phyloP scores from a whole-genome alignment of 1,139 yeast genomes.

The Geotrichum klebahnii region DNA sequence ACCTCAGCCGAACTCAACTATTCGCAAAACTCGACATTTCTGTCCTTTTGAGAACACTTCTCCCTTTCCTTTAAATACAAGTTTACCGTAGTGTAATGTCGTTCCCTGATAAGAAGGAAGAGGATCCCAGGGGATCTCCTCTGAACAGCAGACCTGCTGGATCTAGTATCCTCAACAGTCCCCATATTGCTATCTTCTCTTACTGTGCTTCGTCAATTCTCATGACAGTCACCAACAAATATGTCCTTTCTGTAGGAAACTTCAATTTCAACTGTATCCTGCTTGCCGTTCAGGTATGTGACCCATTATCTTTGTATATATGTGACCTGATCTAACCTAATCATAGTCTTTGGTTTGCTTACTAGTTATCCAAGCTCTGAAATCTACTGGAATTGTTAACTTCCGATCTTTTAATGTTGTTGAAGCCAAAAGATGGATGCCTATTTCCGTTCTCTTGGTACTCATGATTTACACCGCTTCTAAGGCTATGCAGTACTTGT shows the following conservation, averaged over 20 bases:
- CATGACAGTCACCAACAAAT: slow-evolving; percentile 98
- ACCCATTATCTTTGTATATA: neutral
- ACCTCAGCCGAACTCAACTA: too few species aligned
- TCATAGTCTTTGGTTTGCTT: slow-evolving; percentile 76
- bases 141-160: neutral
- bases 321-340: neutral
- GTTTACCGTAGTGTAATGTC: too few species aligned
- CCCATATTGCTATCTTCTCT: slow-evolving; percentile 76
- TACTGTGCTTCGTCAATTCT: slow-evolving; percentile 90
- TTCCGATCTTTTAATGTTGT: slow-evolving; percentile 79
- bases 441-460: slow-evolving; percentile 84
- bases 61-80: neutral
- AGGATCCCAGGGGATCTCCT: slow-evolving; percentile 16
- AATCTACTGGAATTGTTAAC: slow-evolving; percentile 68
- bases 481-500: slow-evolving; percentile 84
- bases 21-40: too few species aligned
- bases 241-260: slow-evolving; percentile 73
- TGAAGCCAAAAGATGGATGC: slow-evolving; percentile 90
- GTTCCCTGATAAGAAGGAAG: slow-evolving; percentile 23
- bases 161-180: slow-evolving; percentile 54
- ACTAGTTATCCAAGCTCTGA: slow-evolving; percentile 63
- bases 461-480: slow-evolving; percentile 95
- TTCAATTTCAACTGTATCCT: slow-evolving; percentile 91
- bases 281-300: slow-evolving; percentile 45
- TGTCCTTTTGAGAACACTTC: neutral